Percentiles rank a stretch among this genome's conserved stretches.
These are phyloP conservation scores for Aspergillus biplanus DNA, from an alignment of 495 filamentous ascomycete species.

Conservation along the genomic window DNA sequence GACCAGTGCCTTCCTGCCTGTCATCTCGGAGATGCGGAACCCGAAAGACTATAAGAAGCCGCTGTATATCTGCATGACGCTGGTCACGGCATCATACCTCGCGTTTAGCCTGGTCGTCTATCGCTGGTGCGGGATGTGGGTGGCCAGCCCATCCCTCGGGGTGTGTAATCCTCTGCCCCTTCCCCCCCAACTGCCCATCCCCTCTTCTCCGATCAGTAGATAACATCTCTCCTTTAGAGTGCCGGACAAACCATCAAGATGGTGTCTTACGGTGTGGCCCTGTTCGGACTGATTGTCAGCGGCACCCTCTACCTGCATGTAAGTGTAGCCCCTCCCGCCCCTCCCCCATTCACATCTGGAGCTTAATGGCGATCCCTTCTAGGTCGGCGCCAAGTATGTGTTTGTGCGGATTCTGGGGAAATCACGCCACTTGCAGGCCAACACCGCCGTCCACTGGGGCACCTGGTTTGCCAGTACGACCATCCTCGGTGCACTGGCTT, in stretches of 20 bases:
- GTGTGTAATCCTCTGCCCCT: background rate
- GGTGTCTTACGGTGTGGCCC: constrained; percentile 70
- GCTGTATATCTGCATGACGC: constrained; percentile 59
- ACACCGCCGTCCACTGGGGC: constrained; percentile 47
- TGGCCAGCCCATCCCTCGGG: constrained; percentile 70
- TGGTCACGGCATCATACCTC: constrained; percentile 66
- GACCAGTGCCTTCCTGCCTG: constrained; percentile 69
- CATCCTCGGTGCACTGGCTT: constrained; percentile 62
- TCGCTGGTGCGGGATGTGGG: constrained; percentile 65
- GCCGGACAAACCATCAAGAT: constrained; percentile 65
- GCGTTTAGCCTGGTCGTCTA: constrained; percentile 60
- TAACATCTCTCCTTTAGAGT: constrained; percentile 31
- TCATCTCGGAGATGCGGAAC: constrained; percentile 75
- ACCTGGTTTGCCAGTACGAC: constrained; percentile 62
- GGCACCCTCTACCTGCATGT: constrained; percentile 59
- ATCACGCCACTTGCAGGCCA: constrained; percentile 58
- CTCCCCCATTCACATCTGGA: background rate
- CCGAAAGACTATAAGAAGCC: constrained; percentile 67
- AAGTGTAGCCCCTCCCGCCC: background rate
- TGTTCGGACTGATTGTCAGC: constrained; percentile 60
- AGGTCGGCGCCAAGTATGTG: constrained; percentile 64
- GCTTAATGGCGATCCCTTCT: constrained; percentile 24
- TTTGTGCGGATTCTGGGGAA: constrained; percentile 62
- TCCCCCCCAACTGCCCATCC: background rate
- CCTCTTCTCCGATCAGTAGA: background rate